Evolutionary conservation across 2,329 filamentous ascomycete genomes (phyloP), one percentile per base, ranked within the genome.

Genomic region (Thielaviopsis populi): DNA sequence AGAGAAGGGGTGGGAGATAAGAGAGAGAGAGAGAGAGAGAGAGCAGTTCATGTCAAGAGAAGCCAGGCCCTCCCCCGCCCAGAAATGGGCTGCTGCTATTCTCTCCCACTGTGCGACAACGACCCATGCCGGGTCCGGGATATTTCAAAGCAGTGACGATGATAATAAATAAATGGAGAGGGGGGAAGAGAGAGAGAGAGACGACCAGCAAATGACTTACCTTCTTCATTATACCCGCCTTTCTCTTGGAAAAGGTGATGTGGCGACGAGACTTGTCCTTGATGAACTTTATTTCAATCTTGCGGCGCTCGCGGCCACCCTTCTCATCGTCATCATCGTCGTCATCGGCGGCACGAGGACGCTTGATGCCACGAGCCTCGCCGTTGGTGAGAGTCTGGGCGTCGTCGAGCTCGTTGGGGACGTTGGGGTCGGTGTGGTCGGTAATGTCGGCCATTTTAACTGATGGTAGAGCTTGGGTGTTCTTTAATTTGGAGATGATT

Each of bases 221-320:
- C 91, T 97, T 97, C 83, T 99, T 97, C 94, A 99, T 97, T 77
- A 99, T 97, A 71, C 94, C 94, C 64, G 94, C 94, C 81, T 99
- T 99, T 75, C 94, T 90, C 85, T 99, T 99, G 70, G 92, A 97
- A 76, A 99, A 97, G 72, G 94, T 97, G 75, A 97, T 99, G 80
- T 99, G 94, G 68, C 94, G 88, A 78, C 94, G 91, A 78, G 92
- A 97, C 81, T 99, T 99, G 79, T 99, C 94, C 77, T 91, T 92
- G 76, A 99, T 99, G 79, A 99, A 99, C 83, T 99, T 99, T 80
- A 99, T 99, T 78, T 99, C 94, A 72, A 99, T 99, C 87, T 99
- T 99, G 79, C 94, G 86, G 74, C 94, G 87, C 83, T 97, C 94
- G 76, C 94, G 91, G 73, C 91, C 91, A 68, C 90, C 90, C 84